These are phyloP conservation scores for Clonostachys rhizophaga DNA, from an alignment of 2,329 filamentous ascomycete genomes.

Conservation along the genomic window DNA sequence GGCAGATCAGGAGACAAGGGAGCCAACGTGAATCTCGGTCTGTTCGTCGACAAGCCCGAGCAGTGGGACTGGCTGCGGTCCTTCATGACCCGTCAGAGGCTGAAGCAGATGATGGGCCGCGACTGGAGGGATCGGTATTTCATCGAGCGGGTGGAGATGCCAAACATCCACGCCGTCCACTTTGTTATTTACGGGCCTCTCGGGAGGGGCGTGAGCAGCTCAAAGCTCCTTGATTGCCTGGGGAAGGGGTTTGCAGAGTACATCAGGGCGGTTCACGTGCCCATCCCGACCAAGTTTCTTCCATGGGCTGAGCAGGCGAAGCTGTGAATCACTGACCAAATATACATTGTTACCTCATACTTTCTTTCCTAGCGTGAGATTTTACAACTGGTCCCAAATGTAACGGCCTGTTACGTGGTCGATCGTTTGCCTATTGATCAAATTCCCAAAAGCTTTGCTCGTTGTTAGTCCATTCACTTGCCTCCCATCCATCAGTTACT, in stretches of 20 bases:
- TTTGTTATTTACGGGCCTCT: constrained; percentile 43
- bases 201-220: constrained; percentile 40
- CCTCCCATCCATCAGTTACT: too few relatives aligned
- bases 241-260: constrained; percentile 49
- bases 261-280: constrained; percentile 22
- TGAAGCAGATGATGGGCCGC: constrained; percentile 27
- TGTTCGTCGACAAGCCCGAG: constrained; percentile 35
- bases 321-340: background rate
- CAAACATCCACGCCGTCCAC: constrained; percentile 37
- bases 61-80: constrained; percentile 39
- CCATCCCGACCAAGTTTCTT: constrained; percentile 9
- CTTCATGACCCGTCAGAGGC: constrained; percentile 29
- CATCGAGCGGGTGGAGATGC: constrained; percentile 43
- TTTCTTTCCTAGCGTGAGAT: too few relatives aligned
- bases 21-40: constrained; percentile 34
- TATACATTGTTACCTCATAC: background rate
- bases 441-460: too few relatives aligned
- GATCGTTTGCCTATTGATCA: too few relatives aligned
- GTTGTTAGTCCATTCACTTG: too few relatives aligned
- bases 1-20: constrained; percentile 33
- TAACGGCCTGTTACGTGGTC: too few relatives aligned
- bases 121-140: constrained; percentile 21
- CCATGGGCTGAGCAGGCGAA: background rate
- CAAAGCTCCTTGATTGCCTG: constrained; percentile 37
- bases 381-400: too few relatives aligned